Percentiles rank a stretch among this genome's conserved stretches.
Conservation (phyloP, 176 grass and related monocot genomes). For the Leersia perrieri region DNA sequence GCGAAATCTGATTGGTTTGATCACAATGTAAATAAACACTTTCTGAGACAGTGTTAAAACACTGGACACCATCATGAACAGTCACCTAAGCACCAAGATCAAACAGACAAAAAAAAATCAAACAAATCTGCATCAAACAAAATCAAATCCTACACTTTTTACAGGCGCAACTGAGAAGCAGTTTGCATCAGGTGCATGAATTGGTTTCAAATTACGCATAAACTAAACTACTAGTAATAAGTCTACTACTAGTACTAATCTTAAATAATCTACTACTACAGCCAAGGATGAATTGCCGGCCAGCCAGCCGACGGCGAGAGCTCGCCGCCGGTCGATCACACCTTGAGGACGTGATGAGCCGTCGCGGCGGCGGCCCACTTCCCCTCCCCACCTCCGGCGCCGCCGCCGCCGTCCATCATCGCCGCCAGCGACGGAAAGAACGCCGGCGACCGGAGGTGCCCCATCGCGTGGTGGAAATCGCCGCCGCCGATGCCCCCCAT, state of each 20-base stretch:
- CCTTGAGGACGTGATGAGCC: constrained; percentile 39
- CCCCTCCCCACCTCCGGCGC: background rate
- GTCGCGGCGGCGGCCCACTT: constrained; percentile 30
- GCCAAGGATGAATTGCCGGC: constrained; percentile 77
- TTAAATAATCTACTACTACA: background rate
- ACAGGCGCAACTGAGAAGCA: background rate
- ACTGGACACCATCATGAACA: background rate
- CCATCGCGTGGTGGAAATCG: constrained; percentile 22
- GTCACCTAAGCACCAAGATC: background rate
- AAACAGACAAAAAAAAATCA: background rate
- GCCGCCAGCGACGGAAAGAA: constrained; percentile 15
- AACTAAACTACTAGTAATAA: too few relatives aligned
- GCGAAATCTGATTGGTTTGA: background rate
- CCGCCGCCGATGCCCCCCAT: background rate
- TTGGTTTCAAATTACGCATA: background rate
- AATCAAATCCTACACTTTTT: background rate
- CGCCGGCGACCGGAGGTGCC: constrained; percentile 25
- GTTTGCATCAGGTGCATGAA: constrained; percentile 1
- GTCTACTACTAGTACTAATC: too few relatives aligned
- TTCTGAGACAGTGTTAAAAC: background rate
- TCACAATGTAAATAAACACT: background rate
- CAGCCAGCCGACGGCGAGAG: background rate
- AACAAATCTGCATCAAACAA: background rate
- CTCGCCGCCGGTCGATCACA: constrained; percentile 26
- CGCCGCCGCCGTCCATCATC: constrained; percentile 24